These are phyloP conservation scores for Boletus reticulatus DNA, from an alignment of 768 basidiomycete species.

Conservation along the genomic window DNA sequence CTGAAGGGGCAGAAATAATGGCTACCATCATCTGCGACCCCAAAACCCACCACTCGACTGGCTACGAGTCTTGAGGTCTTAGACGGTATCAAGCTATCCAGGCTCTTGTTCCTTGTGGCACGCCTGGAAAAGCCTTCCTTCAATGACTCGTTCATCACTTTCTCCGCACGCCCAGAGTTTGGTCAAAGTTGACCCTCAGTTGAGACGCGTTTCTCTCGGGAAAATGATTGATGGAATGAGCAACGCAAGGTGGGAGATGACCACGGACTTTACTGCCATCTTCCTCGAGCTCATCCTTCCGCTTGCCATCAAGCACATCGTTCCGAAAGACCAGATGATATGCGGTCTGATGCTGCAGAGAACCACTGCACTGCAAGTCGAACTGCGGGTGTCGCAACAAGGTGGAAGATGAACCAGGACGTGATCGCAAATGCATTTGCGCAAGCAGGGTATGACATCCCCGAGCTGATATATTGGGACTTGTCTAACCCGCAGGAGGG, in stretches of 20 bases:
- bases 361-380: too few relatives aligned
- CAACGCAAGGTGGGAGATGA: conserved; percentile 45
- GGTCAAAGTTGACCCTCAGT: conserved; percentile 44
- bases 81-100: too few relatives aligned
- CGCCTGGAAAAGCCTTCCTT: conserved; percentile 64
- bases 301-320: conserved; percentile 50
- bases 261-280: conserved; percentile 63
- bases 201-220: conserved; percentile 27
- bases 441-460: conserved; percentile 66
- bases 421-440: conserved; percentile 51
- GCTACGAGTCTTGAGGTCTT: too few relatives aligned
- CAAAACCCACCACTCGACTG: too few relatives aligned
- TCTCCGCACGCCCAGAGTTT: conserved; percentile 53
- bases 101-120: conserved; percentile 61
- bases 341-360: conserved; percentile 62
- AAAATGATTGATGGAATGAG: conserved; percentile 40
- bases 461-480: conserved; percentile 80
- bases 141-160: conserved; percentile 65
- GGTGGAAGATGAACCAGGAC: conserved; percentile 66
- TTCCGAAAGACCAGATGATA: conserved; percentile 79
- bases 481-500: too few relatives aligned
- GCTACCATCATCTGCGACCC: too few relatives aligned
- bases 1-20: too few relatives aligned
- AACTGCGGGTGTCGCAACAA: not conserved
- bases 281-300: conserved; percentile 63